Conservation (phyloP, 441 rosid species). For the Hypseocharis bilobata region DNA sequence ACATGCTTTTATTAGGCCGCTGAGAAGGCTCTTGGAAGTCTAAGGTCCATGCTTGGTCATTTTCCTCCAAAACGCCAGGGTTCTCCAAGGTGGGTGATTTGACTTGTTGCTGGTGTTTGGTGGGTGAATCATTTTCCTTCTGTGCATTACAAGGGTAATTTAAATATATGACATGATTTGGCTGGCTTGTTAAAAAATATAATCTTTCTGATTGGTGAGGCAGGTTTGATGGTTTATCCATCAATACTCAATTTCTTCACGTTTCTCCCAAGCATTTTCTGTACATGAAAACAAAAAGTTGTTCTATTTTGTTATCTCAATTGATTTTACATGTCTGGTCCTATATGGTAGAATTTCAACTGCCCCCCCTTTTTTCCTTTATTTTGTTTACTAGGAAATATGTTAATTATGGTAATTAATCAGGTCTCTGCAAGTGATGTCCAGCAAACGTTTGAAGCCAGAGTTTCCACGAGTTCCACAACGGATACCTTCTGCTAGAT, state of each 20-base stretch:
- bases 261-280: too few species aligned
- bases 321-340: too few species aligned
- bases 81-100: slow-evolving; percentile 62
- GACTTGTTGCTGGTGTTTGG: slow-evolving; percentile 10
- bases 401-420: slow-evolving; percentile 11
- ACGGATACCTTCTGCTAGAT: slow-evolving; percentile 73
- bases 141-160: background rate
- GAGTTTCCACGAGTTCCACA: slow-evolving; percentile 56
- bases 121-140: background rate
- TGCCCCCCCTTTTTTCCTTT: background rate
- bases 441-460: slow-evolving; percentile 65
- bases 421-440: slow-evolving; percentile 58
- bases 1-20: slow-evolving; percentile 56
- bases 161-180: background rate
- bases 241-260: too few species aligned
- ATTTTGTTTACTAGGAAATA: background rate
- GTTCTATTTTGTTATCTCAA: too few species aligned
- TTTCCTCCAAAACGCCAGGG: slow-evolving; percentile 55
- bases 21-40: slow-evolving; percentile 70
- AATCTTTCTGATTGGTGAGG: background rate
- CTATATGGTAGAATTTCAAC: too few species aligned
- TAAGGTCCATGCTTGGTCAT: slow-evolving; percentile 60
- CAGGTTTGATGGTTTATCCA: background rate
- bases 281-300: too few species aligned
- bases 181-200: background rate